These are phyloP conservation scores for Pleodorina starrii DNA, from an alignment of 139 green algal species.

Conservation along the genomic window DNA sequence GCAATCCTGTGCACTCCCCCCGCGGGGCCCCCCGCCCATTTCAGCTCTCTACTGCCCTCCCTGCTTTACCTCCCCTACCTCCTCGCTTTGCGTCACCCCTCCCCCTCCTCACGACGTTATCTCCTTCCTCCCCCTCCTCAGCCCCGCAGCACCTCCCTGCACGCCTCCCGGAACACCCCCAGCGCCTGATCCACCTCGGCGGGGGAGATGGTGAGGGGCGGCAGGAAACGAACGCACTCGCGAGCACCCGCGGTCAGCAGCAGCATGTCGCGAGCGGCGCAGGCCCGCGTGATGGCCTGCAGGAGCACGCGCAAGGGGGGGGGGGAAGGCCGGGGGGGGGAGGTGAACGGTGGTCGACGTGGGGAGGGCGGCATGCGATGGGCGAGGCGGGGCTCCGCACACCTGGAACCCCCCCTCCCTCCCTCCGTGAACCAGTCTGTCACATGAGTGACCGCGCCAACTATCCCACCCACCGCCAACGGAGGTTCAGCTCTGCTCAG, in stretches of 20 bases:
- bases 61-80: too few relatives aligned
- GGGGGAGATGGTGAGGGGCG: conserved; percentile 76
- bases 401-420: not conserved
- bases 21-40: too few relatives aligned
- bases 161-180: conserved; percentile 55
- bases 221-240: conserved; percentile 87
- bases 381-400: not conserved
- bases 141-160: conserved; percentile 71
- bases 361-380: too few relatives aligned
- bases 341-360: not conserved
- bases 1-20: too few relatives aligned
- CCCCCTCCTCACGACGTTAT: too few relatives aligned
- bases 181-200: conserved; percentile 76
- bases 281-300: conserved; percentile 72
- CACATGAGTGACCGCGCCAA: not conserved
- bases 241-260: conserved; percentile 80
- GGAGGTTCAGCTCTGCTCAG: not conserved
- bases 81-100: too few relatives aligned
- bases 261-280: conserved; percentile 72
- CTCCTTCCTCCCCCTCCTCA: too few relatives aligned
- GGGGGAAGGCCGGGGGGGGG: not conserved
- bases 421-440: not conserved
- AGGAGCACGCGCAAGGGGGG: not conserved
- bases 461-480: not conserved
- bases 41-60: too few relatives aligned